Evolutionary conservation across 176 grass and related monocot species (phyloP).

Genomic region (Ensete glaucum): DNA sequence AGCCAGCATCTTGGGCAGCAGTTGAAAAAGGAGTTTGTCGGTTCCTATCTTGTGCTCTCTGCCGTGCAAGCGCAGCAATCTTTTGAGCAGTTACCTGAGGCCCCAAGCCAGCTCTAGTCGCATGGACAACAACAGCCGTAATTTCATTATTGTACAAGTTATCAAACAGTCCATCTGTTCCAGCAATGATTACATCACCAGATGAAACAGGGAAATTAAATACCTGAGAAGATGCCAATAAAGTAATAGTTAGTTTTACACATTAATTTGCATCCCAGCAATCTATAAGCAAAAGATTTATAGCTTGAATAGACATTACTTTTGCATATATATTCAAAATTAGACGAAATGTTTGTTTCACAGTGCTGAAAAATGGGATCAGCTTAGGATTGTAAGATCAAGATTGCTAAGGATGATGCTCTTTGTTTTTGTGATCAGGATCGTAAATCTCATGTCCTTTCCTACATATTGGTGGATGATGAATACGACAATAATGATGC

Average conservation of each 20-base stretch:
- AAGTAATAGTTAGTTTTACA: neutral
- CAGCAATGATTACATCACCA: slow-evolving; percentile 78
- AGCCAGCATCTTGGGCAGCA: slow-evolving; percentile 93
- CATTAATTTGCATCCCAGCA: too few species aligned
- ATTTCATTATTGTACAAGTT: slow-evolving; percentile 87
- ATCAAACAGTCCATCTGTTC: slow-evolving; percentile 88
- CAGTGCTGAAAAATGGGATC: too few species aligned
- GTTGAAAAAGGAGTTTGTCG: slow-evolving; percentile 73
- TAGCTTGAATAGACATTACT: too few species aligned
- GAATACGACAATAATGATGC: too few species aligned
- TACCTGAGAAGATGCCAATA: slow-evolving; percentile 32
- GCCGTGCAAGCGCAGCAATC: slow-evolving; percentile 78
- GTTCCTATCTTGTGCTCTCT: slow-evolving; percentile 71
- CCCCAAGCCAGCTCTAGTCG: slow-evolving; percentile 44
- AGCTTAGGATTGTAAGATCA: too few species aligned
- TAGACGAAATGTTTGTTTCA: too few species aligned
- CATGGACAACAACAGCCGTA: slow-evolving; percentile 61
- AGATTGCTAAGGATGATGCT: too few species aligned
- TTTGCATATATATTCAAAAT: too few species aligned
- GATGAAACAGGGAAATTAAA: slow-evolving; percentile 58
- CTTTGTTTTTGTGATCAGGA: too few species aligned
- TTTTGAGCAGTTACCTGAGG: slow-evolving; percentile 73
- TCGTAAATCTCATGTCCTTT: too few species aligned
- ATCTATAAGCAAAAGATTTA: too few species aligned
- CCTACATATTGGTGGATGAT: too few species aligned